Evolutionary conservation across 148 eudicot genomes (phyloP).

Genomic region (Silene uniflora): DNA sequence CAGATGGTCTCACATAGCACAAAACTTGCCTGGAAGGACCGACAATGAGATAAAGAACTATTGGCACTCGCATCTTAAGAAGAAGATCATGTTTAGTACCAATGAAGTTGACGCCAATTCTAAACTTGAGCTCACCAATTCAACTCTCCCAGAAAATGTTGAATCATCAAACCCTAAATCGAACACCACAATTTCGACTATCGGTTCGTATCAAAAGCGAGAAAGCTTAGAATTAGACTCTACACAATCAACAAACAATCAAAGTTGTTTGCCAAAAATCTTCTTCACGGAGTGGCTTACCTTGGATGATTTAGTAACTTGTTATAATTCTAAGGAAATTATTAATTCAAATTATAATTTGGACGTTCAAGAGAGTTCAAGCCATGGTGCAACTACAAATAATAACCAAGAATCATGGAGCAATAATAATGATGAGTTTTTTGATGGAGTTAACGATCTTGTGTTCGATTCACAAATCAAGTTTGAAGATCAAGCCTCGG

Average conservation of each 20-base stretch:
- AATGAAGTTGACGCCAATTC: constrained; percentile 1
- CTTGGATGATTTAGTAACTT: constrained; percentile 16
- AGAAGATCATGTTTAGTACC: constrained; percentile 26
- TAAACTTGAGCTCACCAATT: background rate
- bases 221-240: constrained; percentile 6
- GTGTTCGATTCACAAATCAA: constrained; percentile 21
- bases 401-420: constrained; percentile 22
- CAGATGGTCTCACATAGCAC: constrained; percentile 88
- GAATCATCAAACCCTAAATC: constrained; percentile 19
- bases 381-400: constrained; percentile 19
- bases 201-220: constrained; percentile 11
- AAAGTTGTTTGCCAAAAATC: constrained; percentile 29
- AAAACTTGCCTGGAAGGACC: constrained; percentile 68
- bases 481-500: constrained; percentile 27
- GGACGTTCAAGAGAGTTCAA: constrained; percentile 17
- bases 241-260: background rate
- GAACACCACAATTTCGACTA: constrained; percentile 23
- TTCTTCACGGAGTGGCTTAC: constrained; percentile 41
- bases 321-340: background rate
- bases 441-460: constrained; percentile 1
- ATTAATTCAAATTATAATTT: background rate
- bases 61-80: constrained; percentile 76
- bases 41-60: constrained; percentile 80
- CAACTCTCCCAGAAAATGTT: constrained; percentile 1
- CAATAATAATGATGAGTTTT: constrained; percentile 3